Base-by-base conservation (phyloP, 2,329 filamentous ascomycete genomes). In the Ustilaginoidea virens region DNA sequence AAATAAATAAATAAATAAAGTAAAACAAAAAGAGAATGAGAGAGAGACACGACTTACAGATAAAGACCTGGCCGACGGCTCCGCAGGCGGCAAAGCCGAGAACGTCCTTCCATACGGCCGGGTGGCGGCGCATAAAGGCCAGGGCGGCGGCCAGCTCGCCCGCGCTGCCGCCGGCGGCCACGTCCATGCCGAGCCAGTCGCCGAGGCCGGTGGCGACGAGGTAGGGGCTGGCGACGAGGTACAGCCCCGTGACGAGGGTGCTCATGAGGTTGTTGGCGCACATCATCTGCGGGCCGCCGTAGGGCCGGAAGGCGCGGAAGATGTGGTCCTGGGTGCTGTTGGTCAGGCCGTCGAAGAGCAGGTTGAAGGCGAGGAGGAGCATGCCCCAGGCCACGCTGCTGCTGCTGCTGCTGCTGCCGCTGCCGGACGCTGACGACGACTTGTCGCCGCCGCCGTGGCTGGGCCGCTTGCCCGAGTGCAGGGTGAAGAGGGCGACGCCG, bases 221-320 rank as follows among this genome's bases (percentile, higher is more conserved):
- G 58, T 77, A 82, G 1, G 90, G 90, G 43, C 75, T 80, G 13
- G 85, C 46, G 12, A 87, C 39, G 25, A 98, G 70, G 46, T 92
- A 96, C 0, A 58, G 47, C 13, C 69, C 63, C 4, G 86, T 96
- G 32, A 96, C 62, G 26, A 74, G 47, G 4, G 85, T 87, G 42
- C 72, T 78, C 53, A 96, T 79, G 32, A 93, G 61, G 51, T 96
- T 98, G 55, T 94, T 83, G 22, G 87, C 86, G 50, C 86, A 92
- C 90, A 98, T 98, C 90, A 98, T 98, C 66, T 98, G 90, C 34
- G 87, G 85, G 7, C 90, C 90, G 3, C 74, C 72, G 51, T 90
- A 94, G 10, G 77, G 74, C 39, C 72, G 73, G 56, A 85, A 92
- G 5, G 71, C 65, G 38, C 58, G 56, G 52, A 96, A 94, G 52